Percentiles rank a stretch among this genome's conserved stretches.
phyloP scores from a whole-genome alignment of 129 eudicot genomes.

The Heracleum sosnowskyi region DNA sequence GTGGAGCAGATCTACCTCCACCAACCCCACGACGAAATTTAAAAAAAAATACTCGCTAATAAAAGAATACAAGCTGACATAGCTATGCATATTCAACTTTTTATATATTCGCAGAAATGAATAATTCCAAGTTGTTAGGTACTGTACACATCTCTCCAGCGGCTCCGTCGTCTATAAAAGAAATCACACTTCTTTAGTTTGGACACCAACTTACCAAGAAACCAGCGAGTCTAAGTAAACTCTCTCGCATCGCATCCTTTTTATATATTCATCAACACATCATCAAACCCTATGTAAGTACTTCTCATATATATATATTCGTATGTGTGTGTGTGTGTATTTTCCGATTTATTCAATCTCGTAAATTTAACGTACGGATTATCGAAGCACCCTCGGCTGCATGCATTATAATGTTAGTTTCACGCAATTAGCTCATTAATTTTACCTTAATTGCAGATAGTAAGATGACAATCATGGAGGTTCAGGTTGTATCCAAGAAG shows the following conservation, averaged over 20 bases:
- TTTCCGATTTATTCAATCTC: not conserved
- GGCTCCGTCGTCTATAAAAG: not conserved
- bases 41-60: too few relatives aligned
- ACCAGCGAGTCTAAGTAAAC: not conserved
- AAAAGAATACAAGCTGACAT: not conserved
- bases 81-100: not conserved
- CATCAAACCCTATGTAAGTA: not conserved
- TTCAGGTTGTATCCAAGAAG: conserved; percentile 14
- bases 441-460: not conserved
- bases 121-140: not conserved
- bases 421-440: not conserved
- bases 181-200: not conserved
- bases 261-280: not conserved
- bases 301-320: too few relatives aligned
- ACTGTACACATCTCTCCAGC: not conserved
- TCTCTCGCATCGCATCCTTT: not conserved
- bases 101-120: not conserved
- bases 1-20: too few relatives aligned
- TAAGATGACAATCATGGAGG: conserved; percentile 8
- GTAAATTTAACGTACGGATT: not conserved
- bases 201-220: not conserved
- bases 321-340: not conserved
- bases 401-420: not conserved
- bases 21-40: too few relatives aligned
- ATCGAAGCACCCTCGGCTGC: not conserved